Evolutionary conservation across 331 rosid species (phyloP), one percentile per base, ranked within the genome.

Genomic region (Phaseolus coccineus): DNA sequence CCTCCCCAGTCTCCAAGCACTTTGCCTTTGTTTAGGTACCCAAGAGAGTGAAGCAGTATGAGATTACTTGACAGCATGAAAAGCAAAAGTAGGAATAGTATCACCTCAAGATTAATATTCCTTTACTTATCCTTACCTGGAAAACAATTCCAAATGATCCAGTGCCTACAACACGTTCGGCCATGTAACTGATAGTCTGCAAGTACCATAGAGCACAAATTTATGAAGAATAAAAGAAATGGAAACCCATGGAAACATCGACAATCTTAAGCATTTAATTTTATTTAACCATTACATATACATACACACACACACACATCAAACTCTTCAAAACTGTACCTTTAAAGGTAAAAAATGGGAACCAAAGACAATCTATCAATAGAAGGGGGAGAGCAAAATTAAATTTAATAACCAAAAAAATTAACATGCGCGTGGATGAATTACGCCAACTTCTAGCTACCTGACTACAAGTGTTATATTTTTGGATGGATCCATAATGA

Each of bases 131-230:
- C 74, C 78, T 63, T 85, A 93, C 99, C 97, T 92, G 99, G 82
- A 91, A 95, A 84, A 95, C 99, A 51, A 91, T 84, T 77, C 98
- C 99, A 75, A 95, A 93, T 44, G 99, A 95, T 79, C 98, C 97
- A 46, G 93, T 93, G 72, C 99, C 99, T 53, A 93, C 99, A 82
- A 90, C 94, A 66, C 98, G 96, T 83, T 95, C 98, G 3, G 99
- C 99, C 99, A 95, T 95, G 90, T 93, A 95, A 85, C 98, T 95
- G 88, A 93, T 85, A 30, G 99, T 95, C 99, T 93, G 94, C 89
- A 82, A 84, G 81, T 63, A 53, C 35, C 53, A 88, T 73, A 69
- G 27, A 81, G 71, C 76, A 75, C 68, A 77, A 78, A 81, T 31
- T 79, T 71, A 19, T 25, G 66, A 64, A 51, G 58, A 48, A 67